These are phyloP conservation scores for Colletotrichum sp. DNA, from an alignment of 2,329 filamentous ascomycete species.

Conservation along the genomic window DNA sequence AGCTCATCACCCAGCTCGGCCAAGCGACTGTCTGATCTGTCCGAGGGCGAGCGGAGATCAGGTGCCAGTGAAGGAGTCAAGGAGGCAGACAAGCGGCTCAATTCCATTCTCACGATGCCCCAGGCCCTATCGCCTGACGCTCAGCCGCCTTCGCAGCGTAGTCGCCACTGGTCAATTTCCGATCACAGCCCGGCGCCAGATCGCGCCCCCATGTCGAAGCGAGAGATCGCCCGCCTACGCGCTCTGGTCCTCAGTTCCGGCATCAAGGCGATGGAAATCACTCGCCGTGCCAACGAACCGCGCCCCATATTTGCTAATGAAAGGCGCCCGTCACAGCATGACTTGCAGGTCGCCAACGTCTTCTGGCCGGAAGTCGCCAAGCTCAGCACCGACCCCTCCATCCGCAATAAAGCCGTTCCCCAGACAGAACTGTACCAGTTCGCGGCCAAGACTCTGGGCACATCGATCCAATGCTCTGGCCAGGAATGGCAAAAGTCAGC, in stretches of 20 bases:
- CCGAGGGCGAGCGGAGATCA: constrained; percentile 42
- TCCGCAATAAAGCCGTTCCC: constrained; percentile 39
- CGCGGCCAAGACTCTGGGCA: constrained; percentile 56
- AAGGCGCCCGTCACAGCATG: not conserved
- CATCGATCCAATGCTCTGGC: constrained; percentile 50
- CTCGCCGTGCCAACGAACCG: constrained; percentile 63
- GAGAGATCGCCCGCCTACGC: constrained; percentile 81
- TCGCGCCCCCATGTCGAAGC: constrained; percentile 57
- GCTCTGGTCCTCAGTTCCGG: constrained; percentile 82
- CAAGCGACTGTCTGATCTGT: constrained; percentile 37
- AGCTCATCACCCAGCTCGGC: constrained; percentile 35
- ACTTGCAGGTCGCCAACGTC: constrained; percentile 34
- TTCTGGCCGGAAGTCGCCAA: constrained; percentile 50
- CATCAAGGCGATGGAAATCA: constrained; percentile 87
- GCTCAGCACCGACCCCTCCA: constrained; percentile 39
- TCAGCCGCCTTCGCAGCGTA: constrained; percentile 23
- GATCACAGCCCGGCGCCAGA: constrained; percentile 42
- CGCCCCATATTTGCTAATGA: constrained; percentile 23
- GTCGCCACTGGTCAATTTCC: constrained; percentile 57
- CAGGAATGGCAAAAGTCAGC: constrained; percentile 65
- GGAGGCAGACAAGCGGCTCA: constrained; percentile 38
- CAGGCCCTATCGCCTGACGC: constrained; percentile 19
- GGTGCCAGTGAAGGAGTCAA: constrained; percentile 32
- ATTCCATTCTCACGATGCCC: constrained; percentile 34
- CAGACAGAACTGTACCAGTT: constrained; percentile 53